Base-by-base conservation (phyloP, 495 filamentous ascomycete species). In the Niebla homalea region DNA sequence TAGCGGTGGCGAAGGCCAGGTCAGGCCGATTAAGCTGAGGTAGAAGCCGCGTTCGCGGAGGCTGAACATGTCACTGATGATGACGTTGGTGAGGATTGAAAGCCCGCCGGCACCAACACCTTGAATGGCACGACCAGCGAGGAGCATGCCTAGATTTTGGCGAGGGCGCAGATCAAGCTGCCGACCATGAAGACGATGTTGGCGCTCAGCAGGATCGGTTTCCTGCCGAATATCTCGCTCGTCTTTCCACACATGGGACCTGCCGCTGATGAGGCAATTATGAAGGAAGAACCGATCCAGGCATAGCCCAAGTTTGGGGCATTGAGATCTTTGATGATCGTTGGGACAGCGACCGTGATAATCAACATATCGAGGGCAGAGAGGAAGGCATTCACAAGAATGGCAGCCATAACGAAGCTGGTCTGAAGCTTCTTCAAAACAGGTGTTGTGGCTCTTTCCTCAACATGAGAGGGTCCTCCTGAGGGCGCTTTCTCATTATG, bases 211-310 rank as follows among this genome's bases (percentile, higher is more conserved):
- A 75, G 50, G 43, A 75, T 73, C 8, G 68, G 65, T 52, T 77
- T 79, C 6, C 77, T 65, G 3, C 77, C 76, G 71, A 73, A 79
- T 38, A 79, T 78, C 57, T 79, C 76, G 11, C 70, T 73, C 11
- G 75, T 59, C 46, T 77, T 78, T 6, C 68, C 70, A 75, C 76
- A 81, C 0, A 50, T n/a, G 8, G 48, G 48, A 1, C 40, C 35
- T 7, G 38, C 22, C 3, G 25, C 48, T 19, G 48, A 19, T 15
- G 15, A 15, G 48, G 32, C 38, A 16, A 50, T 41, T 10, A 50
- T 37, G 21, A 39, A 38, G 18, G 48, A 39, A 12, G 48, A 36
- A 3, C 36, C 36, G n/a, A 41, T 42, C 48, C 48, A 50, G 48
- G 48, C 35, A 29, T 23, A 50, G 36, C 37, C 37, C 11, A 16